These are phyloP conservation scores for Kappamyces sp. DNA, from an alignment of 192 early-diverging fungal species.

Conservation along the genomic window DNA sequence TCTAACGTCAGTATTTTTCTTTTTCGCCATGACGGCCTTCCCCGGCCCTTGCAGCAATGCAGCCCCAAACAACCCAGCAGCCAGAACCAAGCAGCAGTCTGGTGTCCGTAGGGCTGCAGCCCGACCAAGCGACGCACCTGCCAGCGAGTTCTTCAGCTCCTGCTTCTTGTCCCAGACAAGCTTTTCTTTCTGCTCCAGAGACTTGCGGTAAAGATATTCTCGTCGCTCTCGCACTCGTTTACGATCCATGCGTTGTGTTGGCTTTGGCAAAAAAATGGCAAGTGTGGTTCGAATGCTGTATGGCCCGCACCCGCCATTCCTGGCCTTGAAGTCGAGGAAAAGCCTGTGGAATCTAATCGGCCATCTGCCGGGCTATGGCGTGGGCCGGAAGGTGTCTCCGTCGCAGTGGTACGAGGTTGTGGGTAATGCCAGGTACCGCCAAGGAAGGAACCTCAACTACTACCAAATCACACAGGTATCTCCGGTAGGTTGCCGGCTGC, in stretches of 20 bases:
- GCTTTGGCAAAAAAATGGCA: conserved; percentile 25
- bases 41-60: too few relatives aligned
- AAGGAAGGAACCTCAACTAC: conserved; percentile 1
- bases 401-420: conserved; percentile 1
- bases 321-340: conserved; percentile 18
- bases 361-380: conserved; percentile 11
- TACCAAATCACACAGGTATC: conserved; percentile 5
- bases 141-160: conserved; percentile 84
- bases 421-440: neutral
- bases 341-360: conserved; percentile 9
- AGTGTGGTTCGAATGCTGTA: conserved; percentile 15
- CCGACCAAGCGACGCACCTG: conserved; percentile 37
- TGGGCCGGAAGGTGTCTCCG: conserved; percentile 6
- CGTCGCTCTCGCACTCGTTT: conserved; percentile 80
- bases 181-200: conserved; percentile 86
- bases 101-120: neutral
- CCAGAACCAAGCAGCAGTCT: neutral
- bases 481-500: neutral
- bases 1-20: conserved; percentile 39
- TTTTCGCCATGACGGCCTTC: neutral
- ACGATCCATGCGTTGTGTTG: conserved; percentile 52
- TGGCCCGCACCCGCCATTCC: conserved; percentile 22
- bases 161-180: conserved; percentile 92
- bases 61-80: neutral
- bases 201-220: conserved; percentile 97